Percentiles rank a stretch among this genome's conserved stretches.
These are phyloP conservation scores for Sphagnurus paluster DNA, from an alignment of 1,284 basidiomycete species.

Conservation along the genomic window DNA sequence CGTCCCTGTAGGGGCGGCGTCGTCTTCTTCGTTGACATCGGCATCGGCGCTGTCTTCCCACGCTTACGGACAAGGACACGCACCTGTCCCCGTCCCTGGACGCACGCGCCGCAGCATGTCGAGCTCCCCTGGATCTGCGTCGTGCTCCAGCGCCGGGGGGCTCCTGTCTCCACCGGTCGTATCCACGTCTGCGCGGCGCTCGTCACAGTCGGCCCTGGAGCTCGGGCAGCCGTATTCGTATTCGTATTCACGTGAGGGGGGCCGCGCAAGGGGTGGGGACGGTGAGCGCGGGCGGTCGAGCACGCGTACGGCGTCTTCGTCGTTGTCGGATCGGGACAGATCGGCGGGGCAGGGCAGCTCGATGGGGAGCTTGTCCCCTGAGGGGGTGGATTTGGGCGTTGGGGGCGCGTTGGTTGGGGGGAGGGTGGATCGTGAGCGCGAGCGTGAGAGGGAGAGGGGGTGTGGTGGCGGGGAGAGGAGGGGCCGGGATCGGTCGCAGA, in stretches of 20 bases:
- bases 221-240: no score
- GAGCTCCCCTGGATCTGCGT: conserved; percentile 14
- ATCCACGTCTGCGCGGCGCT: conserved; percentile 34
- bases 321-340: conserved; percentile 32
- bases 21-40: background rate
- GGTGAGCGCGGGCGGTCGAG: conserved; percentile 52
- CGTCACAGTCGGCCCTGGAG: conserved; percentile 20
- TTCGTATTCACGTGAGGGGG: no score
- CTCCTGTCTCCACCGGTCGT: conserved; percentile 25
- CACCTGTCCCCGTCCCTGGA: conserved; percentile 18
- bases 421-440: conserved; percentile 27
- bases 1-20: conserved; percentile 1
- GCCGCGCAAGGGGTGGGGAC: no score
- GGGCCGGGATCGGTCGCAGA: conserved; percentile 33
- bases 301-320: conserved; percentile 50
- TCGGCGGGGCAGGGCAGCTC: conserved; percentile 37
- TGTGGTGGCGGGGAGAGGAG: conserved; percentile 22
- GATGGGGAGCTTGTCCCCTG: conserved; percentile 62
- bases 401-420: conserved; percentile 33
- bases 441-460: conserved; percentile 30
- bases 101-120: conserved; percentile 17
- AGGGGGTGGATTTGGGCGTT: conserved; percentile 42
- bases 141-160: background rate
- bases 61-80: background rate
- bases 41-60: conserved; percentile 1